Evolutionary conservation across 192 early-diverging fungal species (phyloP), one percentile per base, ranked within the genome.

Genomic region (Coemansia sp.): DNA sequence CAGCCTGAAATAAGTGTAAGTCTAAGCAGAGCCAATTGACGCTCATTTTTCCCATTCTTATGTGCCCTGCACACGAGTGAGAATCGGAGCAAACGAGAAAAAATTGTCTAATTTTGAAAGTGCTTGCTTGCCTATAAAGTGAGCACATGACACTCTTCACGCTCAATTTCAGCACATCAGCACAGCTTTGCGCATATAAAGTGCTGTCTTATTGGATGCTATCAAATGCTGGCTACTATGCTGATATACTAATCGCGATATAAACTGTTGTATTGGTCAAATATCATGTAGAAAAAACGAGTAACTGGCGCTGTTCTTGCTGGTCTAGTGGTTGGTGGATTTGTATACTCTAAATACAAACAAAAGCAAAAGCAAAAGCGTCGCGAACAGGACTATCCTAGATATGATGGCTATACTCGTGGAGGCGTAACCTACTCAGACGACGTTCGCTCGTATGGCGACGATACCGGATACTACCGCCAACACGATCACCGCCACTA

Each of bases 1-100:
- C 27, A 63, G 33, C 74, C 74, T 15, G 64, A 78, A 38, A 21
- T 71, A 46, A 67, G 60, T 41, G 70, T 73, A 73, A 73, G 70
- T 67, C 46, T 14, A 25, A 55, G 38, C 18, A 30, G 5, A 57
- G 7, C 30, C 37, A 24, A n/a, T n/a, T 30, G 33, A 15, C 4
- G 15, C 37, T 13, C 19, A n/a, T 34, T 53, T 34, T 53, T 27
- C 30, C 12, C 27, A 37, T n/a, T 53, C 37, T 4, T 37, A 15
- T n/a, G 15, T 53, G 51, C 23, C 18, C 9, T 50, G 21, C 14
- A 17, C 7, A 50, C 13, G 18, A 9, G 18, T 46, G 45, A 19
- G 6, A 19, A 19, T 15, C 18, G 45, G 6, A 46, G 45, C 9
- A 46, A 46, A 46, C 9, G 18, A 46, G 14, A 40, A 40, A 40